A percentile compares a stretch with the other conserved stretches of the same genome.
Evolutionary conservation across 306 rosid species (phyloP).

Genomic region (Fragaria nilgerrensis): DNA sequence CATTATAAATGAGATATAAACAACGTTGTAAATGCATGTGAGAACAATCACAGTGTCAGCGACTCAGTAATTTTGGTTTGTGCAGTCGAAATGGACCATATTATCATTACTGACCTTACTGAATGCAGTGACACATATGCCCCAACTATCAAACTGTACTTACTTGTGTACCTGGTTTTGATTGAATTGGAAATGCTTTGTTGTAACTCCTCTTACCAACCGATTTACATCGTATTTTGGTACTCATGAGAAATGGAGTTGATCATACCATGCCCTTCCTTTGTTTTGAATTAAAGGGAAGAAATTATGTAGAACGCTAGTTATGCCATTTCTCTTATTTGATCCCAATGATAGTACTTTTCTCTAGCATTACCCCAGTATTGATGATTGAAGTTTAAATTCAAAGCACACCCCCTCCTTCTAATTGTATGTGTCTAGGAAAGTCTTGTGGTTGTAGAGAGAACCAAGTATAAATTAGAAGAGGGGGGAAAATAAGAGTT

Average conservation of each 20-base stretch:
- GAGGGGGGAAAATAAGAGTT: not conserved
- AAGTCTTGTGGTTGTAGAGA: not conserved
- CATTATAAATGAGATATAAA: too few species aligned
- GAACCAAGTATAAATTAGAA: not conserved
- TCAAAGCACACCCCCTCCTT: slow-evolving; percentile 11
- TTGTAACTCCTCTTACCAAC: not conserved
- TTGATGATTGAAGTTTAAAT: slow-evolving; percentile 24
- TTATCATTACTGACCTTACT: not conserved
- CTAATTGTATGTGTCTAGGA: not conserved
- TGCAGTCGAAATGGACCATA: not conserved
- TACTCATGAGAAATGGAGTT: not conserved
- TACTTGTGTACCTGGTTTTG: not conserved
- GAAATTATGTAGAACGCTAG: slow-evolving; percentile 13
- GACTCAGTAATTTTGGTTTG: not conserved
- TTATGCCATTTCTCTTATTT: slow-evolving; percentile 13
- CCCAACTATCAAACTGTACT: not conserved
- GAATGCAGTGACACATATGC: not conserved
- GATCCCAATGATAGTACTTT: slow-evolving; percentile 9
- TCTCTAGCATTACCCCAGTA: slow-evolving; percentile 1
- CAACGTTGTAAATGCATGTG: not conserved
- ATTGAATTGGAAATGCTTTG: not conserved
- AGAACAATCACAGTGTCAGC: not conserved
- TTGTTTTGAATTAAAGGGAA: slow-evolving; percentile 10
- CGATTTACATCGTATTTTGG: not conserved
- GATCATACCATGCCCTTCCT: not conserved